These are phyloP conservation scores for Drechslerella coelobrocha DNA, from an alignment of 2,329 filamentous ascomycete species.

Conservation along the genomic window DNA sequence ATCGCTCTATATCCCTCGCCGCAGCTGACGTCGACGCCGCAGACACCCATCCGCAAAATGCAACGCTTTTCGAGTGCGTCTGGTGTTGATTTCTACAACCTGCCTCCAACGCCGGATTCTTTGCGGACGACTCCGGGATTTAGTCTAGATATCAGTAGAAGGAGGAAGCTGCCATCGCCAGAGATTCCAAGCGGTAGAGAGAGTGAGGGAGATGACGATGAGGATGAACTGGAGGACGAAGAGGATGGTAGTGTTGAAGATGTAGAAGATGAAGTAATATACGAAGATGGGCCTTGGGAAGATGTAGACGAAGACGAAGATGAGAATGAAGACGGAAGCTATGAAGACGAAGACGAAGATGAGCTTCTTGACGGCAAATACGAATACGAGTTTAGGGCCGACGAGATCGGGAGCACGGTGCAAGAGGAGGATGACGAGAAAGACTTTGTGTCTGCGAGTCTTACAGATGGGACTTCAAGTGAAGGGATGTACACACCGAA, in stretches of 20 bases:
- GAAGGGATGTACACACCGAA: conserved; percentile 41
- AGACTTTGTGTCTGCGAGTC: background rate
- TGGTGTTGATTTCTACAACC: conserved; percentile 41
- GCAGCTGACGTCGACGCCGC: conserved; percentile 36
- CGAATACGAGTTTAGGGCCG: background rate
- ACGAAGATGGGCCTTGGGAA: background rate
- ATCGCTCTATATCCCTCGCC: conserved; percentile 34
- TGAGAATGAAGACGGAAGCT: background rate
- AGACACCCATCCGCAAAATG: conserved; percentile 43
- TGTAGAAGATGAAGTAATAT: conserved; percentile 8
- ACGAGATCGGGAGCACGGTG: too few relatives aligned
- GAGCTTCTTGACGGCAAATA: background rate
- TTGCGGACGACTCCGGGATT: conserved; percentile 33
- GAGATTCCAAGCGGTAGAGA: conserved; percentile 40
- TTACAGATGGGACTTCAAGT: conserved; percentile 31
- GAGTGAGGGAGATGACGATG: background rate
- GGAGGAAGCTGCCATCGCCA: conserved; percentile 22
- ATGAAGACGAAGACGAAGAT: conserved; percentile 3
- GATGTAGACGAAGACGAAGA: conserved; percentile 16
- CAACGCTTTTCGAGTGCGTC: conserved; percentile 45
- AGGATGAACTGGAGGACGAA: background rate
- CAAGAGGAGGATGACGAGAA: conserved; percentile 2
- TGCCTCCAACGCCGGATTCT: conserved; percentile 40
- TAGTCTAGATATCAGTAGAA: conserved; percentile 15
- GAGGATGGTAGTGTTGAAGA: background rate